Base-by-base conservation (phyloP, 345 rosid genomes). In the Hirschfeldia incana region DNA sequence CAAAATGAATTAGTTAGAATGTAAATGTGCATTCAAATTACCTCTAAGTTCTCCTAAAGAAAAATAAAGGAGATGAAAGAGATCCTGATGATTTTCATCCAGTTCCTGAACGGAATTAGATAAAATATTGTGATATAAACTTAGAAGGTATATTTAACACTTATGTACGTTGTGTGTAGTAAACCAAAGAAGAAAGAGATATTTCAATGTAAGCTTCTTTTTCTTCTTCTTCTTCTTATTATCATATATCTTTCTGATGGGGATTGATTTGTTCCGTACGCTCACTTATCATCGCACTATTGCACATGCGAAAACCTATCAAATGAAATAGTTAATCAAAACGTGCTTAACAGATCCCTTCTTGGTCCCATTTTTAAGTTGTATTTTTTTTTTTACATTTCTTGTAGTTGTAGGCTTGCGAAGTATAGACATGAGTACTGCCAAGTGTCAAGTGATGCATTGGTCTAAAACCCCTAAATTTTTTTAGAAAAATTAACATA, bases 231-330 rank as follows among this genome's bases (percentile, higher is more conserved):
- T 65, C 55, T 21, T 21, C 13, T 21, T 21, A 21, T 21, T 21
- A 21, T 21, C 21, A 21, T 33, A 65, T 66, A 34, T 15, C 12
- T 28, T 75, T 27, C 2, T 28, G 59, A 37, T 57, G 59, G 12
- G 53, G 8, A 61, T 15, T 15, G 12, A 15, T 69, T 69, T 32
- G 63, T 17, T 21, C 57, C 69, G 17, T 61, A 60, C 62, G n/a
- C 29, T 46, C 34, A 67, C 21, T 69, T 49, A 76, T 59, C 34
- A 16, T 67, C 73, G 68, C 68, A 76, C 75, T 69, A 53, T 69
- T 62, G 37, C 64, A 34, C 75, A 69, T 62, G 42, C 34, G 15
- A n/a, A 12, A 69, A 33, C 17, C 9, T 51, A 29, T 60, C 74
- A 32, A 76, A 8, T 58, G 27, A 76, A 29, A 5, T 17, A 30